These are phyloP conservation scores for Conoideocrella luteorostrata DNA, from an alignment of 2,329 filamentous ascomycete species.

Conservation along the genomic window DNA sequence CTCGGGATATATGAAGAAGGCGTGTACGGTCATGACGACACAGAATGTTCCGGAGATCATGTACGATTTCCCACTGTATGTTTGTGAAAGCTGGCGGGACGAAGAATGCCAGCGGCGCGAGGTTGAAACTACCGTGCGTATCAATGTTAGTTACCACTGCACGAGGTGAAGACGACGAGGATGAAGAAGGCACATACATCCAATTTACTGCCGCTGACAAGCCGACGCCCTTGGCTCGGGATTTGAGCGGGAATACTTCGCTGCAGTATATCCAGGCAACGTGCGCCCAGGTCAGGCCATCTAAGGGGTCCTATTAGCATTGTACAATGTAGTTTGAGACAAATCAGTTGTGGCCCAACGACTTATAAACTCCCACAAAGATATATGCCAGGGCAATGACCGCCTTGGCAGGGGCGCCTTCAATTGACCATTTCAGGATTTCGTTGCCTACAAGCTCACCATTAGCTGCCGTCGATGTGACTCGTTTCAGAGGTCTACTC, in stretches of 20 bases:
- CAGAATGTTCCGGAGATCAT: conserved; percentile 24
- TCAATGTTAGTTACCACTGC: not conserved
- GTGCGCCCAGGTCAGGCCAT: conserved; percentile 32
- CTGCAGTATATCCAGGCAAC: conserved; percentile 48
- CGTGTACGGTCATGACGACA: conserved; percentile 32
- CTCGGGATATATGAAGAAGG: conserved; percentile 48
- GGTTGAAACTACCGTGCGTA: conserved; percentile 22
- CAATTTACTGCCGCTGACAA: conserved; percentile 38
- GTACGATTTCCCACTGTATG: conserved; percentile 43
- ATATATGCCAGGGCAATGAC: conserved; percentile 46
- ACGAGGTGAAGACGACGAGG: not conserved
- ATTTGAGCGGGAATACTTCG: conserved; percentile 39
- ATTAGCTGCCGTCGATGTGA: no score
- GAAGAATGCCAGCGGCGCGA: conserved; percentile 30
- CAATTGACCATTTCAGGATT: conserved; percentile 39
- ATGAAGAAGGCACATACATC: conserved; percentile 11
- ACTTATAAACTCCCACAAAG: conserved; percentile 28
- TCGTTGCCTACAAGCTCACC: no score
- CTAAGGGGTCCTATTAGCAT: not conserved
- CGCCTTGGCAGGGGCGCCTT: conserved; percentile 37
- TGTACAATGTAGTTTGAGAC: not conserved
- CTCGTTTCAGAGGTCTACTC: no score
- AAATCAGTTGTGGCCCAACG: no score
- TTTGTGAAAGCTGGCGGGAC: conserved; percentile 30
- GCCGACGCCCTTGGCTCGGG: conserved; percentile 45